Evolutionary conservation across 257 asterid genomes (phyloP).

Genomic region (Coffea eugenioides): DNA sequence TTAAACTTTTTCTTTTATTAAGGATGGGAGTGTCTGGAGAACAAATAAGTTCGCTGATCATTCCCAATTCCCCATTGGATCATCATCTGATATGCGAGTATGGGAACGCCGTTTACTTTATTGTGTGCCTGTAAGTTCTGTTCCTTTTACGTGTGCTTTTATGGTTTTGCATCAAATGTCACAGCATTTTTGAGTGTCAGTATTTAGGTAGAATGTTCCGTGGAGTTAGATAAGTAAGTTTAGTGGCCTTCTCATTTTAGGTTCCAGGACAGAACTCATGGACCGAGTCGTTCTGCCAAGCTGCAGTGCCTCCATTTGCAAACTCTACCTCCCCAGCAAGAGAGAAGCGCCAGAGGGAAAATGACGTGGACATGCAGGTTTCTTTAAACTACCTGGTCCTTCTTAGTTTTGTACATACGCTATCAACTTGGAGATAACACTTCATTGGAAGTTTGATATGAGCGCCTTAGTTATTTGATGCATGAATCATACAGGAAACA

Average conservation of each 20-base stretch:
- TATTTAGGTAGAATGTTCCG: background rate
- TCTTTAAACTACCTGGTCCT: conserved; percentile 18
- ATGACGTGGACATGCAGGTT: conserved; percentile 57
- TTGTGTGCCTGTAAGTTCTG: conserved; percentile 72
- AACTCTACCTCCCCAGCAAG: conserved; percentile 39
- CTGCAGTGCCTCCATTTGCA: conserved; percentile 21
- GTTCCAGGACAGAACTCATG: conserved; percentile 85
- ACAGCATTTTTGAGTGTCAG: background rate
- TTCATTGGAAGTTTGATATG: background rate
- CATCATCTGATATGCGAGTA: conserved; percentile 54
- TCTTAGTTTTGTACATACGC: background rate
- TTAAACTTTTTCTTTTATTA: background rate
- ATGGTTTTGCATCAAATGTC: background rate
- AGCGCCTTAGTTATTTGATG: background rate
- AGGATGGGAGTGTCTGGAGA: conserved; percentile 83
- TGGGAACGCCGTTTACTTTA: conserved; percentile 91
- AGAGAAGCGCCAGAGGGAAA: conserved; percentile 85
- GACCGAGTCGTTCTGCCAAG: conserved; percentile 51
- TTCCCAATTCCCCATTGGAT: conserved; percentile 46
- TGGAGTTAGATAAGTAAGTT: background rate
- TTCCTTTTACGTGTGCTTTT: background rate
- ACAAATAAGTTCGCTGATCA: conserved; percentile 79
- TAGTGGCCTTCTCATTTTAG: conserved; percentile 36
- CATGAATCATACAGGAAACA: background rate
- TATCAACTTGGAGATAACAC: background rate